Conservation (phyloP, 768 basidiomycete species). For the Strobilomyces echinocephalus region DNA sequence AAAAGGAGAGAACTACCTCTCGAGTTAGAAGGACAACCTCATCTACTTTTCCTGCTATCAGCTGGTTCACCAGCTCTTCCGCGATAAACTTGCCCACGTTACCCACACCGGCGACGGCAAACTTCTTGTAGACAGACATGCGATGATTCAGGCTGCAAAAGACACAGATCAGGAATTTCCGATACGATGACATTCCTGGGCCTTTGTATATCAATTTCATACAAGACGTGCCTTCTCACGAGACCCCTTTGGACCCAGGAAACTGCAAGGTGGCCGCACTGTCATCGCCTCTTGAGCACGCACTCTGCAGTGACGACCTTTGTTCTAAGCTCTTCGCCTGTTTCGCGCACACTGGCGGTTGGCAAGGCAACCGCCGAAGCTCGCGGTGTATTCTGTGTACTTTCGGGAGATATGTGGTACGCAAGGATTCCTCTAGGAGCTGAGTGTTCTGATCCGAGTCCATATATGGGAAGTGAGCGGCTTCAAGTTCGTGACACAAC, state of each 20-base stretch:
- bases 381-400: background rate
- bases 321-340: no score
- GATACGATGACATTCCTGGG: background rate
- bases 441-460: no score
- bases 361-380: background rate
- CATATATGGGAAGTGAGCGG: no score
- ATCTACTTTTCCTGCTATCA: background rate
- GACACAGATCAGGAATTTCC: background rate
- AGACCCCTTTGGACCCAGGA: no score
- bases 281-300: background rate
- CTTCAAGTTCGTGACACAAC: no score
- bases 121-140: slow-evolving; percentile 1
- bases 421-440: no score
- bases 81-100: slow-evolving; percentile 1
- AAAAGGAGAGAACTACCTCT: background rate
- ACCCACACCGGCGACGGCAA: background rate
- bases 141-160: background rate
- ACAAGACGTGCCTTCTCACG: background rate
- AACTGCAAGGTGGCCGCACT: no score
- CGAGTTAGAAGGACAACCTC: background rate
- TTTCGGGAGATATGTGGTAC: background rate
- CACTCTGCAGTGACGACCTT: no score
- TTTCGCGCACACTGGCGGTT: background rate
- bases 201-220: background rate
- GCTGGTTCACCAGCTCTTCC: background rate